phyloP scores from a whole-genome alignment of 768 basidiomycete species.

The Lanmaoa rubissima region DNA sequence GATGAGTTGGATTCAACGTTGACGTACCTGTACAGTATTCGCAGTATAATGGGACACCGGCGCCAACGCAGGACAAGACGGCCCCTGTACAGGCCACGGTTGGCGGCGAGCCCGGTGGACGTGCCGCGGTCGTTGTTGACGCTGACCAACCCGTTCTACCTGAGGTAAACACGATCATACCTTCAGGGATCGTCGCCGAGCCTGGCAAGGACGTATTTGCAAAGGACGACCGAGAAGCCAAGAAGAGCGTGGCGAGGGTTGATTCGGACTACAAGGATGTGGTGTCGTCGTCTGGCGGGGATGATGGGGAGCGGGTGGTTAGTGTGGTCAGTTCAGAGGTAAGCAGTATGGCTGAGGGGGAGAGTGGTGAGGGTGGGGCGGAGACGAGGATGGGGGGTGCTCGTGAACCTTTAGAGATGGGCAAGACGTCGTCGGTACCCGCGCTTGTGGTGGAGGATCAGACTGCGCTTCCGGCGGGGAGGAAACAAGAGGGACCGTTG shows the following conservation, averaged over 20 bases:
- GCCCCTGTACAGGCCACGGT: slow-evolving; percentile 41
- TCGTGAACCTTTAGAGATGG: neutral
- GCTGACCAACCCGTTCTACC: slow-evolving; percentile 9
- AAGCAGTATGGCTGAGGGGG: neutral
- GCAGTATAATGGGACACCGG: slow-evolving; percentile 43
- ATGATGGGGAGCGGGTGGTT: slow-evolving; percentile 33
- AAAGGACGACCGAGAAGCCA: slow-evolving; percentile 41
- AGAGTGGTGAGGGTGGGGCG: neutral
- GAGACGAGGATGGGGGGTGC: neutral
- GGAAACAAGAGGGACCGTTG: slow-evolving; percentile 40
- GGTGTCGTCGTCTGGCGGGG: neutral
- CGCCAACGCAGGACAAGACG: slow-evolving; percentile 40
- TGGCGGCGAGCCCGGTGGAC: slow-evolving; percentile 53
- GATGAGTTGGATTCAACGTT: neutral
- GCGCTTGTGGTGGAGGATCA: neutral
- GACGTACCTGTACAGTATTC: slow-evolving; percentile 44
- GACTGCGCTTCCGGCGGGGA: neutral
- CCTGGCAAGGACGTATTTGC: slow-evolving; percentile 78
- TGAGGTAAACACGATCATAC: slow-evolving; percentile 37
- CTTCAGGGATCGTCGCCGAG: slow-evolving; percentile 56
- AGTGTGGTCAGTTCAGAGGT: slow-evolving; percentile 28
- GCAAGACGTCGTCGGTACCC: neutral
- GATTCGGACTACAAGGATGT: slow-evolving; percentile 12
- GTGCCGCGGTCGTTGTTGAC: slow-evolving; percentile 54
- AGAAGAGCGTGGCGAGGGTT: slow-evolving; percentile 38